Base-by-base conservation (phyloP, 768 basidiomycete species). In the Amanita inopinata region DNA sequence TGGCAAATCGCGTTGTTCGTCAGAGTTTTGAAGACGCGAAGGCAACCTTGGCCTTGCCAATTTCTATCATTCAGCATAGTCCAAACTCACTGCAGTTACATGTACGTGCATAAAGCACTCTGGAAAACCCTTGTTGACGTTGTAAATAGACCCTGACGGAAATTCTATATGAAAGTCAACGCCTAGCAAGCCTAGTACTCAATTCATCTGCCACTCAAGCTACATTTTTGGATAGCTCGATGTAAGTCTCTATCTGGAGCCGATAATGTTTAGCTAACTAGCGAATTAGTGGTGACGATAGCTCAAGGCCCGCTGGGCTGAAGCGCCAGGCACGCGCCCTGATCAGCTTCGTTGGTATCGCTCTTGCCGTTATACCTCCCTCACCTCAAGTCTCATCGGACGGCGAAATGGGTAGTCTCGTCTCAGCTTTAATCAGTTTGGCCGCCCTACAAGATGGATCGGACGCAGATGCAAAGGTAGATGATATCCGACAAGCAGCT, bases 311-410 rank as follows among this genome's bases (percentile, higher is more conserved):
- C 1, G 59, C 69, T 12, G 65, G 66, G 2, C 54, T 72, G 35
- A 78, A 67, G 47, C 75, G 78, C 31, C 74, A 83, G 48, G 75
- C 83, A 17, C 74, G 82, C 43, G 70, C 83, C 2, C 69, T 91
- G 2, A 59, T 91, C 12, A 55, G 73, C 3, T 84, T 88, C 51
- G 69, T 77, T 38, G 73, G 77, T 8, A 61, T 65, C 38, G 72
- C 74, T 14, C 52, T 81, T 41, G 69, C 70, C n/a, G n/a, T 45
- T 44, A 60, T 34, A 48, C 55, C 36, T 35, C 64, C 40, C 19
- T 56, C 24, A 22, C 45, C 27, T 32, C 46, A 25, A 17, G 28
- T 8, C 31, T 18, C 38, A 39, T 19, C 51, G 19, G 51, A 51
- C 11, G 56, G 57, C 1, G 56, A 53, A 5, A 55, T 68, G 33